phyloP scores from a whole-genome alignment of 192 early-diverging fungal genomes.

The Umbelopsis vinacea region DNA sequence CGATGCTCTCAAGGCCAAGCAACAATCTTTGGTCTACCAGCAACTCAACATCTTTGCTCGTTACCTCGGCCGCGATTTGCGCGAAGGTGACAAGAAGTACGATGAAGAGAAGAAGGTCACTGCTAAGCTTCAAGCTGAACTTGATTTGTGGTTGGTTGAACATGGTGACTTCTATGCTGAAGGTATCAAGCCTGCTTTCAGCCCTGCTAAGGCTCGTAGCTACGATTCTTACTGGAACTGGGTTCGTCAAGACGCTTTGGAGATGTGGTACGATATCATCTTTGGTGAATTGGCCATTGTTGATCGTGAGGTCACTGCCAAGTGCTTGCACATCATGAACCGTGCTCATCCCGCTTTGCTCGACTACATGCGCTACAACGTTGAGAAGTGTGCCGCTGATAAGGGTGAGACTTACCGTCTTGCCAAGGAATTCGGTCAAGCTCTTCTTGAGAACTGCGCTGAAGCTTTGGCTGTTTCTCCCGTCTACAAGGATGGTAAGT shows the following conservation, averaged over 20 bases:
- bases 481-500: slow-evolving; percentile 87
- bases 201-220: slow-evolving; percentile 80
- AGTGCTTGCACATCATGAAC: slow-evolving; percentile 93
- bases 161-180: slow-evolving; percentile 90
- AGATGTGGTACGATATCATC: slow-evolving; percentile 91
- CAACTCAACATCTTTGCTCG: slow-evolving; percentile 81
- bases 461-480: slow-evolving; percentile 78
- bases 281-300: slow-evolving; percentile 86
- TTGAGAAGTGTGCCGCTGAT: slow-evolving; percentile 74
- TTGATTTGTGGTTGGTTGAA: slow-evolving; percentile 91
- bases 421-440: slow-evolving; percentile 78
- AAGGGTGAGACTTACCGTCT: slow-evolving; percentile 85
- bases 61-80: slow-evolving; percentile 83
- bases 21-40: slow-evolving; percentile 69
- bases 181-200: slow-evolving; percentile 88
- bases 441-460: slow-evolving; percentile 90
- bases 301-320: slow-evolving; percentile 91
- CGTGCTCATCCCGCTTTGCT: slow-evolving; percentile 80
- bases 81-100: slow-evolving; percentile 65
- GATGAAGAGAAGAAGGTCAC: slow-evolving; percentile 69
- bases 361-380: slow-evolving; percentile 86
- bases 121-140: slow-evolving; percentile 74
- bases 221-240: slow-evolving; percentile 99
- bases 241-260: slow-evolving; percentile 86
- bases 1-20: slow-evolving; percentile 73